Evolutionary conservation across 2,329 filamentous ascomycete species (phyloP).

Genomic region (Catunica adiposa): DNA sequence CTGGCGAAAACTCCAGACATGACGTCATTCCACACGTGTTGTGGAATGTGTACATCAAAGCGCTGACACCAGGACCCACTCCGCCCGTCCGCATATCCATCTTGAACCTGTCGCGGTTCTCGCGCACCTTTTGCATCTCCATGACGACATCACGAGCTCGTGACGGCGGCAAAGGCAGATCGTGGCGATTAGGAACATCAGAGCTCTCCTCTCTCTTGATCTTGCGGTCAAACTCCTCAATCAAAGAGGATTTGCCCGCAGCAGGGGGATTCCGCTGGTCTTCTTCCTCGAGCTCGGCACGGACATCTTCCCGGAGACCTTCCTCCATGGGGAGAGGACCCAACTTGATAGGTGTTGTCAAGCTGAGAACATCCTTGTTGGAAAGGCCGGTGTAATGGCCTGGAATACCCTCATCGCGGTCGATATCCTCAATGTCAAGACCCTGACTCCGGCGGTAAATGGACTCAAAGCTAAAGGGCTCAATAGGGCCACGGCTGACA

Average conservation of each 20-base stretch:
- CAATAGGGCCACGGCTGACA: slow-evolving; percentile 44
- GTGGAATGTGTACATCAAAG: slow-evolving; percentile 97
- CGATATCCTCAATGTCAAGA: slow-evolving; percentile 44
- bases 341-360: slow-evolving; percentile 47
- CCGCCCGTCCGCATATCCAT: slow-evolving; percentile 75
- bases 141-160: slow-evolving; percentile 79
- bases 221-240: slow-evolving; percentile 77
- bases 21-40: slow-evolving; percentile 87
- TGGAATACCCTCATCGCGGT: slow-evolving; percentile 48
- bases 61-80: slow-evolving; percentile 65
- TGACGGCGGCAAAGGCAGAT: slow-evolving; percentile 75
- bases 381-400: slow-evolving; percentile 45
- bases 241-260: slow-evolving; percentile 52
- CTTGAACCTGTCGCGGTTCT: slow-evolving; percentile 80
- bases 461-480: slow-evolving; percentile 46
- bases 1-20: slow-evolving; percentile 91
- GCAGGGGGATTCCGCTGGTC: slow-evolving; percentile 60
- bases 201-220: slow-evolving; percentile 80
- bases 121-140: slow-evolving; percentile 85
- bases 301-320: slow-evolving; percentile 69
- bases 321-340: slow-evolving; percentile 71
- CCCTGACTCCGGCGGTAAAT: slow-evolving; percentile 41
- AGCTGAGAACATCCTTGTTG: slow-evolving; percentile 43
- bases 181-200: slow-evolving; percentile 61
- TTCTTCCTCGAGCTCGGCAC: slow-evolving; percentile 71